These are phyloP conservation scores for Linum lewisii DNA, from an alignment of 345 rosid genomes.

Conservation along the genomic window DNA sequence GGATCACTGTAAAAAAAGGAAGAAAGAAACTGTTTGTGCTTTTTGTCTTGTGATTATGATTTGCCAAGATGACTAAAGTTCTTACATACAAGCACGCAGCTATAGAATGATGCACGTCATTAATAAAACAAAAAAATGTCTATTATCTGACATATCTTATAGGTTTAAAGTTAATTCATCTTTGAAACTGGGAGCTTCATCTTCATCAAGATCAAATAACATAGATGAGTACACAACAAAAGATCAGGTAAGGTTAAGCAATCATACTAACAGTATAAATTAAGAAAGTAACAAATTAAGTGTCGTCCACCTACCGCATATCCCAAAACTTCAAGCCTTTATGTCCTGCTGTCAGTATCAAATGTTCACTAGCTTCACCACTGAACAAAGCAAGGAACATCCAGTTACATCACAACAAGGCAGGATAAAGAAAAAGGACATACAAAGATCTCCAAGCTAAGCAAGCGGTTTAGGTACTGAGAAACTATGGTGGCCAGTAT, in stretches of 20 bases:
- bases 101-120: too few relatives aligned
- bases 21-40: not conserved
- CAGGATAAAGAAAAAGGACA: not conserved
- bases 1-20: slow-evolving; percentile 59
- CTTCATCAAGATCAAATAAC: not conserved
- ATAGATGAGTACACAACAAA: not conserved
- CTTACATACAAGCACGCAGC: too few relatives aligned
- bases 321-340: slow-evolving; percentile 91
- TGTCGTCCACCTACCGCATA: slow-evolving; percentile 39
- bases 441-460: too few relatives aligned
- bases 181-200: too few relatives aligned
- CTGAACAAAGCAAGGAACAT: slow-evolving; percentile 28
- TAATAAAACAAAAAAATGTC: too few relatives aligned
- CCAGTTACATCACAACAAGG: not conserved
- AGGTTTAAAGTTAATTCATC: too few relatives aligned
- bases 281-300: not conserved
- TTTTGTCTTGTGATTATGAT: too few relatives aligned
- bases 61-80: too few relatives aligned
- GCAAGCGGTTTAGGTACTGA: too few relatives aligned
- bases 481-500: too few relatives aligned
- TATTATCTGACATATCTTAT: too few relatives aligned
- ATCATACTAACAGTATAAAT: not conserved
- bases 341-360: slow-evolving; percentile 77
- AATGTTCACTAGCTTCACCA: slow-evolving; percentile 49
- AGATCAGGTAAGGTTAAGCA: not conserved